A percentile compares a stretch with the other conserved stretches of the same genome.
phyloP scores from a whole-genome alignment of 768 basidiomycete genomes.

The Asterophora lycoperdoides region DNA sequence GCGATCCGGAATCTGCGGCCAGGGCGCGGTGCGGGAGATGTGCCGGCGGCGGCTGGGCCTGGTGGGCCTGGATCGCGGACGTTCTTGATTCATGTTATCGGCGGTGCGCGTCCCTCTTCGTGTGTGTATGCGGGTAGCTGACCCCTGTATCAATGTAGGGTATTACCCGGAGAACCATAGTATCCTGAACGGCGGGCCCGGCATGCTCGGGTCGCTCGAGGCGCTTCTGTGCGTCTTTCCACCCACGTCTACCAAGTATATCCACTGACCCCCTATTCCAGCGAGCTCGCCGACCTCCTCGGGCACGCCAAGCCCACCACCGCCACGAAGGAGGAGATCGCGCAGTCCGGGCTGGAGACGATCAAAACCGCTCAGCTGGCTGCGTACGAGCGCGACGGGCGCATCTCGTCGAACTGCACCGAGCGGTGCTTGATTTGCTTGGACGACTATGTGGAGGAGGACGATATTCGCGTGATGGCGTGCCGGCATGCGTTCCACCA shows the following conservation, averaged over 20 bases:
- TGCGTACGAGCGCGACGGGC: slow-evolving; percentile 55
- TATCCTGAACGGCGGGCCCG: slow-evolving; percentile 73
- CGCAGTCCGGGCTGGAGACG: slow-evolving; percentile 74
- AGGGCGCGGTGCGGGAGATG: slow-evolving; percentile 24
- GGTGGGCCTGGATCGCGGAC: slow-evolving; percentile 55
- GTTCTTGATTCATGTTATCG: slow-evolving; percentile 89
- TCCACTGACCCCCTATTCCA: too few relatives aligned
- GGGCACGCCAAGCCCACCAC: slow-evolving; percentile 83
- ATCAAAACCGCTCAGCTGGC: slow-evolving; percentile 55
- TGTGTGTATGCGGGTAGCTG: too few relatives aligned
- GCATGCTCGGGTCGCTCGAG: slow-evolving; percentile 74
- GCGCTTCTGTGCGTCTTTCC: slow-evolving; percentile 58
- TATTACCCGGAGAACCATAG: slow-evolving; percentile 90
- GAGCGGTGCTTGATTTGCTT: slow-evolving; percentile 87
- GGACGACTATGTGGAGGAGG: slow-evolving; percentile 76
- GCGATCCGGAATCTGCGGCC: slow-evolving; percentile 54
- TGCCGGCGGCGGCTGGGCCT: slow-evolving; percentile 10
- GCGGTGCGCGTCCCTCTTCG: slow-evolving; percentile 31
- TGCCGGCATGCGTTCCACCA: slow-evolving; percentile 93
- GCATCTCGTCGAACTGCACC: slow-evolving; percentile 69
- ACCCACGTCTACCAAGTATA: slow-evolving; percentile 17
- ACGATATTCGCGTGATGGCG: slow-evolving; percentile 73
- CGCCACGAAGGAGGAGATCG: slow-evolving; percentile 79
- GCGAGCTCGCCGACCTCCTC: slow-evolving; percentile 80
- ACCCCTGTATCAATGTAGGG: slow-evolving; percentile 47